Conservation (phyloP, 1,139 yeast species). For the Pichia sorboxylosa region DNA sequence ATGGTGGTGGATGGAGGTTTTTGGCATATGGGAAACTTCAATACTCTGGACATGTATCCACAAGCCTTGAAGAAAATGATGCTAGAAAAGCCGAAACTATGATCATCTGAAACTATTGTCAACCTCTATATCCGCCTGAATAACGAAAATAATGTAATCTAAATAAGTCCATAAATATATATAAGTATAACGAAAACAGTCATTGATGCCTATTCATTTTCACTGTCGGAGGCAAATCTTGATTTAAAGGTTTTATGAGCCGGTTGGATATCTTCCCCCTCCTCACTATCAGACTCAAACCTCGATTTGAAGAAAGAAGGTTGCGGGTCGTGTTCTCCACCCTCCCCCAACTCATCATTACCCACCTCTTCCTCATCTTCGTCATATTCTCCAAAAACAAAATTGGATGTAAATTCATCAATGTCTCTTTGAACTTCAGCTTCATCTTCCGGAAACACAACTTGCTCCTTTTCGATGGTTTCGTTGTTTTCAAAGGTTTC, state of each 20-base stretch:
- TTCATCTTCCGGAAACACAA: slow-evolving; percentile 56
- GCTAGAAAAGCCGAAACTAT: slow-evolving; percentile 20
- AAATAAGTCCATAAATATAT: no score
- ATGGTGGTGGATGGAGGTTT: slow-evolving; percentile 83
- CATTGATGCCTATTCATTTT: not conserved
- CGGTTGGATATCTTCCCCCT: slow-evolving; percentile 1
- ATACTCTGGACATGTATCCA: slow-evolving; percentile 30
- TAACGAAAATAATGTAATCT: no score
- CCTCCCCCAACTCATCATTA: slow-evolving; percentile 33
- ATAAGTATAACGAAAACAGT: no score
- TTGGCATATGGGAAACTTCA: slow-evolving; percentile 64
- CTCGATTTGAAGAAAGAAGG: slow-evolving; percentile 22
- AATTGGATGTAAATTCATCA: slow-evolving; percentile 15
- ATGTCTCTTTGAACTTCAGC: slow-evolving; percentile 20
- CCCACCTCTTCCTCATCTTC: slow-evolving; percentile 2
- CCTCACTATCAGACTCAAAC: slow-evolving; percentile 9
- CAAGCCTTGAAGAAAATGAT: slow-evolving; percentile 22
- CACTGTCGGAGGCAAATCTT: slow-evolving; percentile 8
- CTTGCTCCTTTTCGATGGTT: slow-evolving; percentile 49
- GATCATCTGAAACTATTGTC: not conserved
- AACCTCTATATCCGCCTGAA: no score
- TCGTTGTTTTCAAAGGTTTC: slow-evolving; percentile 31
- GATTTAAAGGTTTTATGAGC: slow-evolving; percentile 2
- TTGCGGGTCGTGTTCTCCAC: slow-evolving; percentile 20
- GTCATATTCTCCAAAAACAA: slow-evolving; percentile 36